Evolutionary conservation across 768 basidiomycete species (phyloP), one percentile per base, ranked within the genome.

Genomic region (Podaxis rugospora): DNA sequence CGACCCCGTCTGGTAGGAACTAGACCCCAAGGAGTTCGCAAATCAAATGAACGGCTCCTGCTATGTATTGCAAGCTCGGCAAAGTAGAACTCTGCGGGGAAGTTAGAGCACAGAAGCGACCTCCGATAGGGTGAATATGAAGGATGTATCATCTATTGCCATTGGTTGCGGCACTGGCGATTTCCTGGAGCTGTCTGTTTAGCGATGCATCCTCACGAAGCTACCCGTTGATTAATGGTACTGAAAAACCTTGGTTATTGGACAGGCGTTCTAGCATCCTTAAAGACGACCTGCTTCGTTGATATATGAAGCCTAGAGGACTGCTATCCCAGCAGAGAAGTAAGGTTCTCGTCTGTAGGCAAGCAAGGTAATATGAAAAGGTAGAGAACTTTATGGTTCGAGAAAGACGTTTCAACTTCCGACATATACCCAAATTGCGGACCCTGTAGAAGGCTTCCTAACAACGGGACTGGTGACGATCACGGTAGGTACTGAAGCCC

Each of bases 261-360:
- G 57, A 50, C 57, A 51, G 57, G 57, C 39, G 35, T 58, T 58
- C 57, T 58, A 49, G 57, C 39, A 36, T 50, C 49, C 57, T 58
- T 50, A 37, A 25, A 39, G 11, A 54, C 42, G 42, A 18, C 18
- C 18, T 44, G 51, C 51, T 52, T 52, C 51, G 5, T 35, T 32
- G 28, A 35, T 44, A 52, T 52, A 52, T 52, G 51, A 52, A 35
- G 51, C 51, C 51, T 52, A 14, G 51, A 52, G 51, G 51, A 32
- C 28, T 3, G 18, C 16, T 10, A 16, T 52, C n/a, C 28, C 14
- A 35, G 4, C 32, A 18, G 28, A 51, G 27, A 35, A 21, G 18
- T n/a, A 44, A 2, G n/a, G 9, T n/a, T n/a, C 42, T n/a, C 40
- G 40, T 42, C 2, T 42, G 16, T 44, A 6, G n/a, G 6, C 42